Evolutionary conservation across 129 eudicot genomes (phyloP), one percentile per base, ranked within the genome.

Genomic region (Tagetes erecta): DNA sequence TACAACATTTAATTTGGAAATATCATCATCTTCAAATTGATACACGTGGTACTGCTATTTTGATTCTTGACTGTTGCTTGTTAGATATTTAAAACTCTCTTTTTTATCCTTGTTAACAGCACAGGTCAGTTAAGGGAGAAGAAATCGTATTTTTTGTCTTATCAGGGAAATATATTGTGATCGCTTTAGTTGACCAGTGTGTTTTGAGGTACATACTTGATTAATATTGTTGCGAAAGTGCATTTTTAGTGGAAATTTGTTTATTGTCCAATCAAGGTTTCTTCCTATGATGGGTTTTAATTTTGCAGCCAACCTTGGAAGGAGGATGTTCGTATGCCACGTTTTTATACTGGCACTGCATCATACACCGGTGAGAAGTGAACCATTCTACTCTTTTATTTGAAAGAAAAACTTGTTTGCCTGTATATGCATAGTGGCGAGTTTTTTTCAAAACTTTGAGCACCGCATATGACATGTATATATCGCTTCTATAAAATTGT

Each of bases 101-200:
- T 34, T 31, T 39, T 71, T 83, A 66, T 69, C 60, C 62, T 79
- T 76, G 78, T 71, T 76, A 83, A 84, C 99, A 95, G 99, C 80
- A 87, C 90, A 88, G 92, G 81, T 88, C 97, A 20, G 77, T 95
- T 67, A 87, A 86, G 60, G 82, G 83, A 80, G 86, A 91, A 84
- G 92, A 95, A 65, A 80, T 95, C 38, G 82, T 89, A 67, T 20
- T 87, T 38, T 62, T 87, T 73, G 88, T 95, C 73, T 83, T 89
- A 77, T 91, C 99, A 27, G 97, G 97, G 80, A 87, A 91, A 67
- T 88, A 88, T 78, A 77, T 91, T 20, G 95, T 88, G 56, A 91
- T 95, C 81, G 94, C 96, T 31, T 80, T 95, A 74, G 97, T 95
- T 57, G 99, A 95, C 83, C 96, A 88, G 72, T 83, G 87, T 82